Conservation (phyloP, 768 basidiomycete genomes). For the Russula sp. region DNA sequence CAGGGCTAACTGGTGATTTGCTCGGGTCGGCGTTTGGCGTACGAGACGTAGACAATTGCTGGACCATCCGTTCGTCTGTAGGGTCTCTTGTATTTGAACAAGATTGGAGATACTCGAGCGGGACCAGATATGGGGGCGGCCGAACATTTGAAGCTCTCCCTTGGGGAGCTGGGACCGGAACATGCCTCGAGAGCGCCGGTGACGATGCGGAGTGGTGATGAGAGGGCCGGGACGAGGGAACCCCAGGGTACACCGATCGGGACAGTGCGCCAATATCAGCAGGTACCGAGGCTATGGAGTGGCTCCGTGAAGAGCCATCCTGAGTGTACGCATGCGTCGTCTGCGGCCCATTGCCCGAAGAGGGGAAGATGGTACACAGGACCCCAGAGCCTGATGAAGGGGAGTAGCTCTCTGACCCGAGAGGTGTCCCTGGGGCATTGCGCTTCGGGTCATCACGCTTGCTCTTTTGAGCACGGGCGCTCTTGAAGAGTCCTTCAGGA, state of each 20-base stretch:
- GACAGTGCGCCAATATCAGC: background rate
- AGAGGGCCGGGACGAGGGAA: background rate
- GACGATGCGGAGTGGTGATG: background rate
- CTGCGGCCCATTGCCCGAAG: slow-evolving; percentile 19
- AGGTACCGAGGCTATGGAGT: background rate
- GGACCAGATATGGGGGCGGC: slow-evolving; percentile 16
- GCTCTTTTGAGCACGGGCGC: slow-evolving; percentile 27
- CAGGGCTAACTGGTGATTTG: background rate
- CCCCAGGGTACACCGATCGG: background rate
- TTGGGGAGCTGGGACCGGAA: background rate
- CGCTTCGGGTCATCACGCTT: slow-evolving; percentile 21
- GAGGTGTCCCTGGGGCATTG: background rate
- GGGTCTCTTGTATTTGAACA: slow-evolving; percentile 15
- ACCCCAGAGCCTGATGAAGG: slow-evolving; percentile 17
- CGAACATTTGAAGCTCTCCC: background rate
- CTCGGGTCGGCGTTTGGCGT: slow-evolving; percentile 5
- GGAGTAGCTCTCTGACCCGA: slow-evolving; percentile 15
- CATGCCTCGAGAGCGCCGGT: background rate
- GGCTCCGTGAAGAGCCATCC: slow-evolving; percentile 8
- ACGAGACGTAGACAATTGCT: slow-evolving; percentile 17
- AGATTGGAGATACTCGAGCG: slow-evolving; percentile 20
- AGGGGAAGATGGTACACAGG: slow-evolving; percentile 24
- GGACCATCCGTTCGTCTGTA: slow-evolving; percentile 16
- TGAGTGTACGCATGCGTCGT: slow-evolving; percentile 18
- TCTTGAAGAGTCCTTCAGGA: slow-evolving; percentile 62